A percentile compares a stretch with the other conserved stretches of the same genome.
These are phyloP conservation scores for Prinsepia uniflora DNA, from an alignment of 306 rosid species.

Conservation along the genomic window DNA sequence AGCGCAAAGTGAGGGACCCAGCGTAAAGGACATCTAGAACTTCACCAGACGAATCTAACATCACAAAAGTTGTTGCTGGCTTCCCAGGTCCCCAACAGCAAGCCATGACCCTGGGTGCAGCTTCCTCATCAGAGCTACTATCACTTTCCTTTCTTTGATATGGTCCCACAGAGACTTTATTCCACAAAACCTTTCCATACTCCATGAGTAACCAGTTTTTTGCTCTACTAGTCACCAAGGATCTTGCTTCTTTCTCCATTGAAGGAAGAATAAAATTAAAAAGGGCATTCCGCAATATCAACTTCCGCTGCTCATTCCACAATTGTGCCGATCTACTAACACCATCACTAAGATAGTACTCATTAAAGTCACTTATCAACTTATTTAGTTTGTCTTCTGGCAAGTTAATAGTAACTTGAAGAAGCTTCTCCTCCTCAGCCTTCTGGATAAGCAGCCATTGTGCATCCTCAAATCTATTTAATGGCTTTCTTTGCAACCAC, in stretches of 20 bases:
- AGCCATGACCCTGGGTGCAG: conserved; percentile 97
- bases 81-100: conserved; percentile 99
- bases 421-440: conserved; percentile 93
- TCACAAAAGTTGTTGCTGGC: conserved; percentile 91
- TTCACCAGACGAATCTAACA: conserved; percentile 96
- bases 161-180: conserved; percentile 87
- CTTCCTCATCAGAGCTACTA: conserved; percentile 73
- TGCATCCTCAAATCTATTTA: conserved; percentile 76
- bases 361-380: conserved; percentile 75
- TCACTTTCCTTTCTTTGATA: conserved; percentile 92
- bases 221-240: conserved; percentile 64
- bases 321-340: conserved; percentile 96
- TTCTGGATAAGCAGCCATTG: conserved; percentile 98
- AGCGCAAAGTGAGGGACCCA: conserved; percentile 78
- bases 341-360: conserved; percentile 88
- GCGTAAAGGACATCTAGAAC: conserved; percentile 87
- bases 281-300: conserved; percentile 83
- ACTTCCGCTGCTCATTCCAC: conserved; percentile 97
- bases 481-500: conserved; percentile 91
- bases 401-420: conserved; percentile 83
- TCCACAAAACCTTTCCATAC: conserved; percentile 86
- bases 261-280: conserved; percentile 82
- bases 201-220: conserved; percentile 79
- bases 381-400: conserved; percentile 69
- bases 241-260: conserved; percentile 94